Conservation (phyloP, 176 grass and related monocot genomes). For the Avena insularis region DNA sequence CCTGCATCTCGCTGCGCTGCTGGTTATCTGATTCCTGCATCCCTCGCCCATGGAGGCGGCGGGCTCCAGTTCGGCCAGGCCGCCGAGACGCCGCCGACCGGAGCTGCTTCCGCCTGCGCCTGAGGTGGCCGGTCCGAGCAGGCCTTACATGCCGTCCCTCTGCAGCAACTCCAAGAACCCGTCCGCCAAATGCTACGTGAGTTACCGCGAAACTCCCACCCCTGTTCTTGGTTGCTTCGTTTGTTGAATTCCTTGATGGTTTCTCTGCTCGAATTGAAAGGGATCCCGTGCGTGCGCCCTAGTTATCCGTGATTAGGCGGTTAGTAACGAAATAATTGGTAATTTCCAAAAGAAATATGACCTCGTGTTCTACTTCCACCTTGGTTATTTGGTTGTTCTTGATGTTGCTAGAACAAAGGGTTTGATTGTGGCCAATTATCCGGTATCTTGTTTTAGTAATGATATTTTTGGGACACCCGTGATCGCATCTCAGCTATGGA, state of each 20-base stretch:
- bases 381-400: conserved; percentile 31
- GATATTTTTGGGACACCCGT: neutral
- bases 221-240: neutral
- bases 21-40: conserved; percentile 15
- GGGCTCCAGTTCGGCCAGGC: conserved; percentile 9
- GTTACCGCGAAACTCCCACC: neutral
- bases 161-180: conserved; percentile 35
- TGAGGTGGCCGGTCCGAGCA: neutral
- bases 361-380: neutral
- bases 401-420: neutral
- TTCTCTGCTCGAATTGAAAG: neutral
- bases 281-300: neutral
- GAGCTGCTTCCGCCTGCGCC: neutral
- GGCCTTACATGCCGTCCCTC: conserved; percentile 38
- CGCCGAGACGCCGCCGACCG: neutral
- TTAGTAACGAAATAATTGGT: neutral
- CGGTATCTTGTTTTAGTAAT: neutral
- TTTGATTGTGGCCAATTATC: neutral
- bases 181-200: conserved; percentile 39
- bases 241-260: conserved; percentile 6
- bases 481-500: neutral
- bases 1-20: neutral
- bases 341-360: neutral
- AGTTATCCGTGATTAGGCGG: neutral
- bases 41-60: conserved; percentile 34